Evolutionary conservation across 1,139 yeast genomes (phyloP), one percentile per base, ranked within the genome.

Genomic region (Saccharomyces hybrid): DNA sequence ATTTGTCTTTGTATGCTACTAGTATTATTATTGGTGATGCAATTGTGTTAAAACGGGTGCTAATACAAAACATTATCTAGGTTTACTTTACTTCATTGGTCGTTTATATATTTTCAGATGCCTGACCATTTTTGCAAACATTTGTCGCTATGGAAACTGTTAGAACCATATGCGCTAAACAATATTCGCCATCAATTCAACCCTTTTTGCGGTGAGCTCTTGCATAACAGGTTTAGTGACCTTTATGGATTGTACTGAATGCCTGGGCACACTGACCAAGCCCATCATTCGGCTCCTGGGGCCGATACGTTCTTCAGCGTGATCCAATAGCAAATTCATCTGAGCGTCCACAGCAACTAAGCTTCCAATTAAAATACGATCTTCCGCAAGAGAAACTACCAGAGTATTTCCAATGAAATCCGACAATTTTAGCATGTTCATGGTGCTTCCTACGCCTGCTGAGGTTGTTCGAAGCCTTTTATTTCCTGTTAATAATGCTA

Each of bases 271-370:
- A 55, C 71, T 67, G 6, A 68, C 70, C 8, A 68, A 54, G 2
- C 71, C 71, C 52, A 68, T 57, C 29, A 54, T 52, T 28, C 65
- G 54, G 23, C 50, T 50, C 2, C 51, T 54, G 14, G 49, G 23
- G 27, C 51, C 44, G 28, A 55, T 50, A 23, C 50, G 55, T 53
- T 68, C 70, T 34, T 56, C 59, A 49, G 65, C 70, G 50, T 62
- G 59, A 54, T 67, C 69, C 14, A 68, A 55, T 31, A 68, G 55
- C 5, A 67, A 46, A 49, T 68, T 68, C 47, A 61, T 56, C 44
- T 64, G 64, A 8, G 68, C 63, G 42, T 68, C 71, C 19, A 64
- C 54, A 5, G 71, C 71, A 14, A 66, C 66, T 13, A 68, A 53
- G 11, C 56, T 60, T 5, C 71, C 71, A 16, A 50, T 56, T 13